These are phyloP conservation scores for Mycena polygramma DNA, from an alignment of 768 basidiomycete species.

Conservation along the genomic window DNA sequence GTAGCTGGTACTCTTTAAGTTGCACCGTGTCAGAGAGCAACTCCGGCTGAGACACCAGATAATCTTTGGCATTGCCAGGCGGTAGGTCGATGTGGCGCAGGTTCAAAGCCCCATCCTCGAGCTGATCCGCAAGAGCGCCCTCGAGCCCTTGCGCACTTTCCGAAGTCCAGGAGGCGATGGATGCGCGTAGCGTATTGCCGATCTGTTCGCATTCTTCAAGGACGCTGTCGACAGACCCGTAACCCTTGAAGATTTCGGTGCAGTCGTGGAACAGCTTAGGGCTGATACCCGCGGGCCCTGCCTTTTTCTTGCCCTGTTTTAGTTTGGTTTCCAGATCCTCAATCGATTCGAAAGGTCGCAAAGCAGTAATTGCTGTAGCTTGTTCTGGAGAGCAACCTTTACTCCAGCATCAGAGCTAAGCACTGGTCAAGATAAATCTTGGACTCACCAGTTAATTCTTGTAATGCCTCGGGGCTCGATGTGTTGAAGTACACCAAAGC, in stretches of 20 bases:
- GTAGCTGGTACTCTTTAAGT: conserved; percentile 96
- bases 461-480: conserved; percentile 70
- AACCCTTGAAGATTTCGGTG: conserved; percentile 85
- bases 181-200: conserved; percentile 77
- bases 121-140: conserved; percentile 49
- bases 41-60: conserved; percentile 81
- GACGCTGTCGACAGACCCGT: conserved; percentile 89
- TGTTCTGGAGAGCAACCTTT: conserved; percentile 86
- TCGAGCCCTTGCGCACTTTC: conserved; percentile 51
- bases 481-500: conserved; percentile 80
- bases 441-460: conserved; percentile 79
- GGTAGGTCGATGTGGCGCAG: conserved; percentile 61
- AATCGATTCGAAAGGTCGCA: conserved; percentile 85
- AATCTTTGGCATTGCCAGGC: conserved; percentile 66
- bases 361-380: conserved; percentile 79
- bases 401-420: conserved; percentile 3
- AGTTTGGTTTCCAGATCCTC: conserved; percentile 84
- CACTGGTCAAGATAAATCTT: background rate
- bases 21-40: conserved; percentile 73
- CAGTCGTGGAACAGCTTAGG: conserved; percentile 93
- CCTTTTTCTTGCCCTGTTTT: conserved; percentile 89
- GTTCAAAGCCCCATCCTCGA: conserved; percentile 74
- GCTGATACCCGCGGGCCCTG: conserved; percentile 85
- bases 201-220: conserved; percentile 91
- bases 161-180: conserved; percentile 84